Conservation (phyloP, 306 rosid genomes). For the Hylodesmum podocarpum region DNA sequence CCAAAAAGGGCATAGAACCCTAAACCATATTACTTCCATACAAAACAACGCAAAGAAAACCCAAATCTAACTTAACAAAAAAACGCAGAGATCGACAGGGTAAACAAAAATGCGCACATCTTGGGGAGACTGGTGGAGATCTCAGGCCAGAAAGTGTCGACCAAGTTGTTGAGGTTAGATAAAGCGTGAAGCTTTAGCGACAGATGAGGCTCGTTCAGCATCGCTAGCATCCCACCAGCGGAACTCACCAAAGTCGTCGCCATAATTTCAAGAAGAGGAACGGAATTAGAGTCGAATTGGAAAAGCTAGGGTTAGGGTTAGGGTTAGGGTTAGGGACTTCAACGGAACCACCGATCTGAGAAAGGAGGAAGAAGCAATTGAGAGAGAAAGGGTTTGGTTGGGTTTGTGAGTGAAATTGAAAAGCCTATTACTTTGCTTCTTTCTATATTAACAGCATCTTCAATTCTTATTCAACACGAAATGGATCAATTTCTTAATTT, state of each 20-base stretch:
- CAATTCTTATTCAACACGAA: constrained; percentile 32
- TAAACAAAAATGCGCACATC: constrained; percentile 54
- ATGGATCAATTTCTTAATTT: constrained; percentile 6
- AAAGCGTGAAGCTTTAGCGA: constrained; percentile 87
- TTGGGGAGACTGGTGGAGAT: constrained; percentile 94
- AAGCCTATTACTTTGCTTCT: not conserved
- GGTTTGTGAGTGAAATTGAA: not conserved
- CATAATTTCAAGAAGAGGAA: constrained; percentile 36
- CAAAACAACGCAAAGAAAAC: not conserved
- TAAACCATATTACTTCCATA: not conserved
- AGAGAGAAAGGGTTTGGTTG: not conserved
- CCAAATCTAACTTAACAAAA: constrained; percentile 6
- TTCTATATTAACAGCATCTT: not conserved
- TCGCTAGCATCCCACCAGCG: constrained; percentile 93
- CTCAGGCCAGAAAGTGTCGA: constrained; percentile 97
- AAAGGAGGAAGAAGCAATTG: not conserved
- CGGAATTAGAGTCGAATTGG: constrained; percentile 1
- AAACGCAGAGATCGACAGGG: not conserved
- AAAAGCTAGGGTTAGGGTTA: constrained; percentile 41
- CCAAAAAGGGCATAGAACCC: not conserved
- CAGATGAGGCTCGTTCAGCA: constrained; percentile 87
- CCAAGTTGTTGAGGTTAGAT: constrained; percentile 84
- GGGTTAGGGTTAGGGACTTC: constrained; percentile 30
- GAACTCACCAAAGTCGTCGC: constrained; percentile 81
- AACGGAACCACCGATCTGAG: constrained; percentile 16